Evolutionary conservation across 2,329 filamentous ascomycete genomes (phyloP).

Genomic region (Xylaria sp.): DNA sequence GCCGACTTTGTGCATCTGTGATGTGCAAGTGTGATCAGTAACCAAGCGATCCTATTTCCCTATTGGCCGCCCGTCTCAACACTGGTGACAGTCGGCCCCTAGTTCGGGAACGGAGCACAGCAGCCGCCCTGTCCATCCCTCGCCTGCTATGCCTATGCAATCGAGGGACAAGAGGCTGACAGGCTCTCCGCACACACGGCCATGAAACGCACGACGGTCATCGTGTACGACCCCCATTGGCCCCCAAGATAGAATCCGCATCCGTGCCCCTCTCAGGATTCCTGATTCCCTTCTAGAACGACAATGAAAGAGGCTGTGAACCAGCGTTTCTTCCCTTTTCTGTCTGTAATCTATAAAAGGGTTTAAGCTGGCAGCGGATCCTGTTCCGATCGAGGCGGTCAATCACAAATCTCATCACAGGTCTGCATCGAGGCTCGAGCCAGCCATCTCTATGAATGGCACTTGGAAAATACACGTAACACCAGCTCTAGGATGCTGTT

Average conservation of each 20-base stretch:
- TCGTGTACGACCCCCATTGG: slow-evolving; percentile 38
- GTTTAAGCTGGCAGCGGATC: slow-evolving; percentile 1
- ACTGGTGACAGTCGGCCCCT: slow-evolving; percentile 16
- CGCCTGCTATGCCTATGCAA: background rate
- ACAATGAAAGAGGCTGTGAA: slow-evolving; percentile 5
- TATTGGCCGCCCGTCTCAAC: slow-evolving; percentile 17
- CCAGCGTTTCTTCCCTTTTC: background rate
- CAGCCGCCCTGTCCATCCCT: background rate
- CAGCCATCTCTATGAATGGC: background rate
- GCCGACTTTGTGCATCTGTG: slow-evolving; percentile 9
- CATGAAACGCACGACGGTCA: slow-evolving; percentile 33
- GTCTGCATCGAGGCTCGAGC: slow-evolving; percentile 2
- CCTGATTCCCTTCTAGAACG: slow-evolving; percentile 13
- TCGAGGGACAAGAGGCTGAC: slow-evolving; percentile 22
- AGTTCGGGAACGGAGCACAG: slow-evolving; percentile 27
- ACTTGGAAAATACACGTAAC: too few species aligned
- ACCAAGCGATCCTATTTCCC: slow-evolving; percentile 15
- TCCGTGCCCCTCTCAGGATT: slow-evolving; percentile 13
- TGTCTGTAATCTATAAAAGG: background rate
- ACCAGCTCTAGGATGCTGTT: background rate
- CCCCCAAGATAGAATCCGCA: slow-evolving; percentile 1
- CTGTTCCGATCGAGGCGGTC: slow-evolving; percentile 10
- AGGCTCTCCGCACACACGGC: slow-evolving; percentile 24
- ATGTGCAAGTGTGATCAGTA: slow-evolving; percentile 19
- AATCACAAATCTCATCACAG: slow-evolving; percentile 3